These are phyloP conservation scores for Ceratocystis cubensis DNA, from an alignment of 2,329 filamentous ascomycete species.

Conservation along the genomic window DNA sequence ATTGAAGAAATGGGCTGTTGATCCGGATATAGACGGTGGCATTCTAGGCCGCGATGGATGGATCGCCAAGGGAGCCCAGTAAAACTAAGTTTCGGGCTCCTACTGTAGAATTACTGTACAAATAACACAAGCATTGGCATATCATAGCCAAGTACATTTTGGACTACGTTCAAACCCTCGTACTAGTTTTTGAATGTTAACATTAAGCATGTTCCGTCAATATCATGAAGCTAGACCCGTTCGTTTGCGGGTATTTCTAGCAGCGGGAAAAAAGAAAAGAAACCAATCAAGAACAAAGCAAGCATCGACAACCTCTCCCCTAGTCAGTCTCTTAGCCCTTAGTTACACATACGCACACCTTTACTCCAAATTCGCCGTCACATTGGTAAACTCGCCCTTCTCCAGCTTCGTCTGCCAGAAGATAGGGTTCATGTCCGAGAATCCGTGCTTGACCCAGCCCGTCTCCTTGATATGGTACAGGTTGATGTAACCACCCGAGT, in stretches of 20 bases:
- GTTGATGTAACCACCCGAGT: constrained; percentile 97
- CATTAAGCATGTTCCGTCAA: constrained; percentile 18
- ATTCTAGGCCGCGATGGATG: constrained; percentile 49
- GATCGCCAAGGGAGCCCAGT: constrained; percentile 25
- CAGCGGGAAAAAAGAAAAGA: neutral
- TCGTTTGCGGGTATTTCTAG: constrained; percentile 16
- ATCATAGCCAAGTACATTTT: neutral
- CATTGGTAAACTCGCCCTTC: constrained; percentile 96
- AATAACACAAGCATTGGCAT: neutral
- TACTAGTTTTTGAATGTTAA: constrained; percentile 12
- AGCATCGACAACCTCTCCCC: neutral
- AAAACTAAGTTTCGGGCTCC: neutral
- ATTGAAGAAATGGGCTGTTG: constrained; percentile 62
- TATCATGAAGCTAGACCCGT: constrained; percentile 18
- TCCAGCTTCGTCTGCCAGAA: constrained; percentile 99
- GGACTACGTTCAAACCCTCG: neutral
- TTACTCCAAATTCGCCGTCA: constrained; percentile 63
- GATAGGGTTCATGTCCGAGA: constrained; percentile 95
- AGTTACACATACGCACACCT: constrained; percentile 7
- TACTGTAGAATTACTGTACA: constrained; percentile 23
- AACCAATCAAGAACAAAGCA: constrained; percentile 13
- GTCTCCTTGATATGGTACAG: constrained; percentile 98
- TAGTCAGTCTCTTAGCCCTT: neutral
- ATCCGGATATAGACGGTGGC: constrained; percentile 47
- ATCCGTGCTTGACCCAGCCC: constrained; percentile 97